Base-by-base conservation (phyloP, 345 rosid species). In the Toxicodendron radicans region DNA sequence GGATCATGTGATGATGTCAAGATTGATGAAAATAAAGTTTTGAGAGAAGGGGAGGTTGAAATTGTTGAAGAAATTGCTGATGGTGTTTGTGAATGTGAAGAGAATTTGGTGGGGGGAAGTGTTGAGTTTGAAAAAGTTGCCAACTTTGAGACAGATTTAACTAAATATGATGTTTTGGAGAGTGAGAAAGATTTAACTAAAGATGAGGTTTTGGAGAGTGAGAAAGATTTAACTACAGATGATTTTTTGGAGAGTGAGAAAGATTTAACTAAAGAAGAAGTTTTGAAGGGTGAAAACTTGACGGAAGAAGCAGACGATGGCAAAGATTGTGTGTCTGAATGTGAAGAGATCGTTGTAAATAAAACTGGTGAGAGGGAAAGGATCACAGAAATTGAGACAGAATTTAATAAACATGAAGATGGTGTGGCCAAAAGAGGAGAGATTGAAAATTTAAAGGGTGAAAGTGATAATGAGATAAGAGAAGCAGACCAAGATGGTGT, bases 401-500 rank as follows among this genome's bases (percentile, higher is more conserved):
- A 58, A 51, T 76, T 56, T 56, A 21, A 3, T 17, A 63, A 63
- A 13, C 33, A 14, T 20, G 32, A 60, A 18, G 43, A n/a, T 32
- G 33, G 20, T 54, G 27, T 43, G 62, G 17, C 54, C 24, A 32
- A 43, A 23, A 38, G 38, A 13, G 73, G 41, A 66, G 76, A 49
- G 79, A 59, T 75, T 20, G 76, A 49, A 56, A 66, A 66, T 65
- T 79, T 41, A 30, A 58, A 14, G 9, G 14, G 38, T 53, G 70
- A 73, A 35, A 30, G 17, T 20, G 57, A 74, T 6, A n/a, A 48
- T 41, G 53, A 70, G 53, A 58, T 57, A 16, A 23, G n/a, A 7
- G 74, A 59, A 58, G 74, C 43, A 59, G 27, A 24, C 6, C 30
- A n/a, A 54, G 80, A 56, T 51, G 66, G 67, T 18, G 41, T 70